A percentile compares a stretch with the other conserved stretches of the same genome.
Conservation (phyloP, 345 rosid species). For the Pugionium dolabratum region DNA sequence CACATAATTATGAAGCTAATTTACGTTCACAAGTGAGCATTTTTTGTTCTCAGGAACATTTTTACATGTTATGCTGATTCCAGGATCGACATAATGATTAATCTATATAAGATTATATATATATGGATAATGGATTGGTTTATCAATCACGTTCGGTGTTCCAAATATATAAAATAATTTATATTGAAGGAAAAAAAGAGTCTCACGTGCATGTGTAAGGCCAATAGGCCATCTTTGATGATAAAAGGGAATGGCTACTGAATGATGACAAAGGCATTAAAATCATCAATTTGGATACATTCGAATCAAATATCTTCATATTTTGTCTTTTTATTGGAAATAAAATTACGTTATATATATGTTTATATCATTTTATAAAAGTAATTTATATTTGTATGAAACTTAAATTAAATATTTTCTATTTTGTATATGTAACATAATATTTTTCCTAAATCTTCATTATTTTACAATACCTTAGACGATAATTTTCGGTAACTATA, state of each 20-base stretch:
- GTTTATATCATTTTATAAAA: background rate
- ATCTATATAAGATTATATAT: too few species aligned
- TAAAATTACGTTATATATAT: too few species aligned
- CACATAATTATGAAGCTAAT: too few species aligned
- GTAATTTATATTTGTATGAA: background rate
- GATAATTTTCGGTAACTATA: background rate
- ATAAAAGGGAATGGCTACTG: constrained; percentile 23
- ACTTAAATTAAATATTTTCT: background rate
- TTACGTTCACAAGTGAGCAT: too few species aligned
- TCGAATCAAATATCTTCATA: background rate
- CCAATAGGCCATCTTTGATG: constrained; percentile 8
- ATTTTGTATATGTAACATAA: background rate
- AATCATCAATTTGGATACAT: constrained; percentile 17
- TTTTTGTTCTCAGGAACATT: too few species aligned
- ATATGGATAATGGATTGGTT: too few species aligned
- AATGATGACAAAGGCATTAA: constrained; percentile 7
- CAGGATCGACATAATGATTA: too few species aligned
- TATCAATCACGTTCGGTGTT: too few species aligned
- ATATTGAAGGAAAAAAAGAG: background rate
- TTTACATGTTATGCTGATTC: too few species aligned
- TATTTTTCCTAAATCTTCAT: background rate
- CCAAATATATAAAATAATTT: too few species aligned
- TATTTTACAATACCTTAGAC: background rate
- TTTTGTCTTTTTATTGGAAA: constrained; percentile 3
- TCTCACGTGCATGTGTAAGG: background rate